Evolutionary conservation across 768 basidiomycete species (phyloP), one percentile per base, ranked within the genome.

Genomic region (Rhizopogon vesiculosus): DNA sequence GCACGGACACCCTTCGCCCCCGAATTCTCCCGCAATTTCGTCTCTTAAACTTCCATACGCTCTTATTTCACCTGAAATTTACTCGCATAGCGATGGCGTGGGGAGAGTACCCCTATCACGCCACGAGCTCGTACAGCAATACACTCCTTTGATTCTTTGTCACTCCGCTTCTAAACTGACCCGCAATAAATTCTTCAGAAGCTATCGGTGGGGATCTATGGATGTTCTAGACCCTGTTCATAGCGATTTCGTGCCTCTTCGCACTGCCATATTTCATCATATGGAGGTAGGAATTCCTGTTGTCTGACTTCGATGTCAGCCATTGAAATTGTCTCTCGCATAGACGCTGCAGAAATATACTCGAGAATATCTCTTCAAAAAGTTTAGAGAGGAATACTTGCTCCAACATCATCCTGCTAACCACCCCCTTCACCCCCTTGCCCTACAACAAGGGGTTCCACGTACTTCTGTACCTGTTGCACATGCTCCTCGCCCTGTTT

Each of bases 291-390:
- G 80, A 66, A 57, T 49, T 54, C 35, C 35, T 22, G 54, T 53
- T 56, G 33, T 55, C 60, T 45, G 51, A 53, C 61, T 42, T 57
- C 54, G 45, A 48, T 42, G 53, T 39, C 39, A 53, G 39, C 54
- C 59, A 62, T 58, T 39, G 39, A 61, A 52, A 42, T 55, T 63
- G 55, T 40, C 51, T 51, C 28, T 49, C 49, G 55, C 55, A 51
- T 56, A 93, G 91, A 89, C 86, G 51, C 77, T 95, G 63, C 88
- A 89, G 75, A 87, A 87, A 66, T 91, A 91, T 71, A 92, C 90
- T 40, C 80, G 82, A 63, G 86, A 89, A 63, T 91, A 91, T 74
- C 79, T 92, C 50, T 88, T 88, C 61, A 84, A 89, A 65, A 90
- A 87, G 65, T 92, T 87, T 73, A 78, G 80, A 56, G 71, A 66